Evolutionary conservation across 352 stramenopile species (phyloP).

Genomic region (Pythium aristosporum): DNA sequence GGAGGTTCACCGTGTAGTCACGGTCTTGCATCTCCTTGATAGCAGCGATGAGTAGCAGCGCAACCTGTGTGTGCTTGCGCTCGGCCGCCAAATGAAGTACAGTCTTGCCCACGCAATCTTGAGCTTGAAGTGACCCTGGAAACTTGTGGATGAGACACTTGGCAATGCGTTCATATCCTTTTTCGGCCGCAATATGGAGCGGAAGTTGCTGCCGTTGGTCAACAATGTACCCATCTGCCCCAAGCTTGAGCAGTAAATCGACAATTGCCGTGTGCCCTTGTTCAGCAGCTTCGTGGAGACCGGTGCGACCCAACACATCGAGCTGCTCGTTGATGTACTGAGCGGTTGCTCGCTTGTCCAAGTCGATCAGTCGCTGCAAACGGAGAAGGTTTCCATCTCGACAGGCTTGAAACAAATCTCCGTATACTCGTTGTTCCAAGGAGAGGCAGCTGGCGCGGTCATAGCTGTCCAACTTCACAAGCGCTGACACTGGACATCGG

Average conservation of each 20-base stretch:
- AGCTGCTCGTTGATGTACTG: conserved; percentile 55
- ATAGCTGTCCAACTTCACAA: conserved; percentile 32
- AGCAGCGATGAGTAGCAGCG: conserved; percentile 30
- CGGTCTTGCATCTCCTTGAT: conserved; percentile 23
- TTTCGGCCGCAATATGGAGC: conserved; percentile 47
- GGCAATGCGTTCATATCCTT: conserved; percentile 48
- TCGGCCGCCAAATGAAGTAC: conserved; percentile 50
- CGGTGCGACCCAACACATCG: conserved; percentile 36
- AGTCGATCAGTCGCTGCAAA: conserved; percentile 51
- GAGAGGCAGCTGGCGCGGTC: conserved; percentile 40
- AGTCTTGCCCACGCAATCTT: conserved; percentile 45
- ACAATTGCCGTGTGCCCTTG: conserved; percentile 57
- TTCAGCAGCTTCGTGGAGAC: conserved; percentile 59
- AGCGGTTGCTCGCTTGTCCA: conserved; percentile 50
- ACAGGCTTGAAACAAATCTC: conserved; percentile 50
- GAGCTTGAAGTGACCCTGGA: conserved; percentile 30
- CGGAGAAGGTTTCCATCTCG: conserved; percentile 56
- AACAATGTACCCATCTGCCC: conserved; percentile 48
- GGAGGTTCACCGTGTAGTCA: conserved; percentile 29
- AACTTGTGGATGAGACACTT: conserved; percentile 49
- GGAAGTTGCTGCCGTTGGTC: conserved; percentile 47
- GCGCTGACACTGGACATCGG: conserved; percentile 32
- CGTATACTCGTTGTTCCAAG: conserved; percentile 54
- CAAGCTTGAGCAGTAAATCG: conserved; percentile 58
- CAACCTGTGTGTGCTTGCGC: conserved; percentile 34